phyloP scores from a whole-genome alignment of 768 basidiomycete species.

The Nevesoporus exiguus region DNA sequence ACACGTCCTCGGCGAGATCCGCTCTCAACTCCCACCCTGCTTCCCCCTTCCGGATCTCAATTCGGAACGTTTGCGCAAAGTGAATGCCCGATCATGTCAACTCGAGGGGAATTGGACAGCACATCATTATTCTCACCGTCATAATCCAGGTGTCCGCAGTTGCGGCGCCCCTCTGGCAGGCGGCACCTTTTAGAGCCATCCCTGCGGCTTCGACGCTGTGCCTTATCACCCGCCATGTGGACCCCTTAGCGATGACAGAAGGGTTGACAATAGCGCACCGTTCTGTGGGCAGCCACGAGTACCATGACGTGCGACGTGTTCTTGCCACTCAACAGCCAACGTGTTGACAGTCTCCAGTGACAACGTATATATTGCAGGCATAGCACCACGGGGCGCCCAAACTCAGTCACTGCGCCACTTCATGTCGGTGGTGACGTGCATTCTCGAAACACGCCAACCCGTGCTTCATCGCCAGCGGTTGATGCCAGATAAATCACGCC shows the following conservation, averaged over 20 bases:
- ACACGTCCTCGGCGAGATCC: constrained; percentile 24
- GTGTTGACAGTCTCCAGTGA: constrained; percentile 4
- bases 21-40: constrained; percentile 21
- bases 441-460: constrained; percentile 16
- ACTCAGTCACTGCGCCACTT: constrained; percentile 19
- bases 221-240: constrained; percentile 19
- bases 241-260: constrained; percentile 1
- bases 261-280: constrained; percentile 15
- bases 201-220: constrained; percentile 5
- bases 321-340: constrained; percentile 6
- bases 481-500: constrained; percentile 17
- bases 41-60: constrained; percentile 21
- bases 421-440: constrained; percentile 11
- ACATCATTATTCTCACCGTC: constrained; percentile 18
- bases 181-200: constrained; percentile 10
- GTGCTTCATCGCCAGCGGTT: constrained; percentile 1
- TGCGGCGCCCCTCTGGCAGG: constrained; percentile 8
- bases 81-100: constrained; percentile 21
- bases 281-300: not conserved
- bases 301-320: constrained; percentile 1
- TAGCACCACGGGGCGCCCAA: constrained; percentile 5
- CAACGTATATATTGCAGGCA: not conserved
- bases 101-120: constrained; percentile 12
- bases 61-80: constrained; percentile 16
- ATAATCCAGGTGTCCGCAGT: constrained; percentile 14